Evolutionary conservation across 768 basidiomycete genomes (phyloP).

Genomic region (Auriculariales sp.): DNA sequence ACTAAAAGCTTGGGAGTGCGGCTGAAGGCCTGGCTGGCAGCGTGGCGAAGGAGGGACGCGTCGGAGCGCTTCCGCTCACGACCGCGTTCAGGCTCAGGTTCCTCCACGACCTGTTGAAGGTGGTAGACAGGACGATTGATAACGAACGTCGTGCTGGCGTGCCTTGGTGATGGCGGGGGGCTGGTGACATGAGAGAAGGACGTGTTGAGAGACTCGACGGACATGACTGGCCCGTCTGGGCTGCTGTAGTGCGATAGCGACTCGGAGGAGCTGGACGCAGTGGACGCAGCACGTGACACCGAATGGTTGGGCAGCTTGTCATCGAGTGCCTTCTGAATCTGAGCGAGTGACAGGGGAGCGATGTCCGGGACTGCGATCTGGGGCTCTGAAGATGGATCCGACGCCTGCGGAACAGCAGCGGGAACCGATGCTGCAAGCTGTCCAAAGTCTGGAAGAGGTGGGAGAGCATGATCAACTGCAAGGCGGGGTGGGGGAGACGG

Average conservation of each 20-base stretch:
- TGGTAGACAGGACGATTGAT: background rate
- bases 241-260: background rate
- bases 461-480: background rate
- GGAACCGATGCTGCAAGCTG: background rate
- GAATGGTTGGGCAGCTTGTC: too few relatives aligned
- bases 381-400: background rate
- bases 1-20: background rate
- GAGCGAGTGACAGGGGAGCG: background rate
- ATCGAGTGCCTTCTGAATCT: background rate
- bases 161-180: background rate
- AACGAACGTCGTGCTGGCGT: background rate
- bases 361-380: background rate
- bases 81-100: background rate
- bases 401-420: background rate
- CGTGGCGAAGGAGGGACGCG: background rate
- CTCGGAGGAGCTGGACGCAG: background rate
- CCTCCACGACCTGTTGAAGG: background rate
- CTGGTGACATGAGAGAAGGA: background rate
- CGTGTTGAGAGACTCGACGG: background rate
- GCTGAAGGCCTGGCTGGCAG: background rate
- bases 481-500: background rate
- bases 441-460: background rate
- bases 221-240: background rate
- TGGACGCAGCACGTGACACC: background rate
- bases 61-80: background rate